Percentiles rank a stretch among this genome's conserved stretches.
Conservation (phyloP, 2,329 filamentous ascomycete species). For the Basipetospora sp. region DNA sequence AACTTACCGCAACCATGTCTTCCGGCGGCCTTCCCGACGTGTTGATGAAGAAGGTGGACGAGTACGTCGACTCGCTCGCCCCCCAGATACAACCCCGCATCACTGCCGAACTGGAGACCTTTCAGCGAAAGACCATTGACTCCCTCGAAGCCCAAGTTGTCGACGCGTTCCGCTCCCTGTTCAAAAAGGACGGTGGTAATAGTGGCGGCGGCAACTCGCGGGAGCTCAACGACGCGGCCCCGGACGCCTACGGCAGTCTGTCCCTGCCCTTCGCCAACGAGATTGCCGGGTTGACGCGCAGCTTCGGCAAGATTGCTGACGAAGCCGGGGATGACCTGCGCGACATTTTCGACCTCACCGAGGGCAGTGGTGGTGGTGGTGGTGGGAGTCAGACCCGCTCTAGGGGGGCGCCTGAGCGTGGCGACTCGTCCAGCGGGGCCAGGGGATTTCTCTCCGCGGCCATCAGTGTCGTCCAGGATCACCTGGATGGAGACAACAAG, state of each 20-base stretch:
- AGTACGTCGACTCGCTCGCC: conserved; percentile 31
- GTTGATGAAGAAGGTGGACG: conserved; percentile 28
- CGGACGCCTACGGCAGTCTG: conserved; percentile 26
- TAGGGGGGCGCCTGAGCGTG: conserved; percentile 11
- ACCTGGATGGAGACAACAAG: conserved; percentile 17
- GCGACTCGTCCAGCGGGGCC: conserved; percentile 14
- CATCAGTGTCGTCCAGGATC: conserved; percentile 26
- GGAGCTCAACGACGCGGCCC: conserved; percentile 19
- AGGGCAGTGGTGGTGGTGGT: conserved; percentile 14
- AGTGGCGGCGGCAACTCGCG: no score
- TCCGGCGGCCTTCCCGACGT: conserved; percentile 26
- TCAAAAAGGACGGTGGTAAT: conserved; percentile 25
- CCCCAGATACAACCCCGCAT: conserved; percentile 33
- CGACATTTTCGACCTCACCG: conserved; percentile 29
- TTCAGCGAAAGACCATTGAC: conserved; percentile 31
- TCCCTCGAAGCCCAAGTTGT: conserved; percentile 28
- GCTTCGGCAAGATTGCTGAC: conserved; percentile 25
- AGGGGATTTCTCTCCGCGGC: conserved; percentile 27
- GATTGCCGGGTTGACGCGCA: conserved; percentile 25
- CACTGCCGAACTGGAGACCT: conserved; percentile 26
- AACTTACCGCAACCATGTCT: conserved; percentile 18
- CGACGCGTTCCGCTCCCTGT: conserved; percentile 29
- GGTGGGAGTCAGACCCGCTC: conserved; percentile 13
- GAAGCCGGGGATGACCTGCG: conserved; percentile 27
- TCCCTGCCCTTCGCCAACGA: conserved; percentile 32